phyloP scores from a whole-genome alignment of 2,329 filamentous ascomycete species.

The Emmonsia crescens region DNA sequence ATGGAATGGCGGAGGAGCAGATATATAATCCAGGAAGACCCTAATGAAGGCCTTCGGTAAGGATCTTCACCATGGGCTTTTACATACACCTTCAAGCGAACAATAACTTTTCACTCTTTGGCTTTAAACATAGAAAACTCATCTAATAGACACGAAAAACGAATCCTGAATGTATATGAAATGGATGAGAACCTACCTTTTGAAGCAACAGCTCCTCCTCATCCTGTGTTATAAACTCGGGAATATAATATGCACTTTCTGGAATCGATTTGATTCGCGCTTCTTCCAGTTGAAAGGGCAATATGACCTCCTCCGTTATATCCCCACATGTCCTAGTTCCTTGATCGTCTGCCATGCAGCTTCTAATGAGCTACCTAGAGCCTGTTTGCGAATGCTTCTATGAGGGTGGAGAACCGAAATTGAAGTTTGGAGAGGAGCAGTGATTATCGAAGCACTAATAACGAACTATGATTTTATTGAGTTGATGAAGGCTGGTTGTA shows the following conservation, averaged over 20 bases:
- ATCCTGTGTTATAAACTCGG: constrained; percentile 65
- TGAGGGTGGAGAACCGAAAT: background rate
- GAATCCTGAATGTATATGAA: background rate
- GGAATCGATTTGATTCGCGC: constrained; percentile 25
- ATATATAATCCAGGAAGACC: background rate
- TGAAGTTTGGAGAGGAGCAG: background rate
- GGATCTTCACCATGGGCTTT: background rate
- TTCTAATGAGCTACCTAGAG: background rate
- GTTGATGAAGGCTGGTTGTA: background rate
- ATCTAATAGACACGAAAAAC: background rate
- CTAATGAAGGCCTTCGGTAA: background rate
- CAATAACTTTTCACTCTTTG: background rate
- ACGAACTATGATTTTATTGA: background rate
- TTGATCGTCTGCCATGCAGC: background rate
- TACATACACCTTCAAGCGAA: background rate
- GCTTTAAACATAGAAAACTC: background rate
- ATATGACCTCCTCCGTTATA: background rate
- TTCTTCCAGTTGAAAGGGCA: constrained; percentile 17
- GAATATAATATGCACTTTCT: constrained; percentile 63
- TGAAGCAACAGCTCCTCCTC: constrained; percentile 63
- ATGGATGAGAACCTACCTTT: constrained; percentile 44
- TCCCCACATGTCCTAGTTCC: background rate
- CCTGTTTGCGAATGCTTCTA: background rate
- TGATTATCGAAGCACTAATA: background rate
- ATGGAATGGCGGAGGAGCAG: background rate